These are phyloP conservation scores for Kwoniella dendrophila DNA, from an alignment of 768 basidiomycete species.

Conservation along the genomic window DNA sequence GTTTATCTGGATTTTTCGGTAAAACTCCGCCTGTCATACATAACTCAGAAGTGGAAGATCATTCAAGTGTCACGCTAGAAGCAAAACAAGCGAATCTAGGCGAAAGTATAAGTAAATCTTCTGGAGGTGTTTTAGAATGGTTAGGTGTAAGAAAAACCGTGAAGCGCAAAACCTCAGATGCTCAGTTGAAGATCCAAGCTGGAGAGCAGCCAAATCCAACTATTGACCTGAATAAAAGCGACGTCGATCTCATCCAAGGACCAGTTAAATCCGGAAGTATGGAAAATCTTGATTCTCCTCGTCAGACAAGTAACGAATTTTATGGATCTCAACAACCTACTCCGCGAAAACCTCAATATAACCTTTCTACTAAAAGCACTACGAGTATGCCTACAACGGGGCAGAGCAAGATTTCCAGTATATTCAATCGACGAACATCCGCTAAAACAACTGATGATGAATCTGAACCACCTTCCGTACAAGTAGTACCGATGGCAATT, in stretches of 20 bases:
- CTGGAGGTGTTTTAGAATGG: constrained; percentile 43
- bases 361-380: constrained; percentile 13
- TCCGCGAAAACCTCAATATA: constrained; percentile 13
- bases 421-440: constrained; percentile 33
- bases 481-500: constrained; percentile 9
- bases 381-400: constrained; percentile 19
- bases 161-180: constrained; percentile 35
- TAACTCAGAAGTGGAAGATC: not conserved
- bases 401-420: constrained; percentile 6
- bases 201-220: constrained; percentile 4
- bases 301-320: not conserved
- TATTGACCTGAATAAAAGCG: not conserved
- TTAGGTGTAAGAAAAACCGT: constrained; percentile 40
- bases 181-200: constrained; percentile 9
- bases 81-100: not conserved
- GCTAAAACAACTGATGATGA: constrained; percentile 16
- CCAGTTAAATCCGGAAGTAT: too few species aligned
- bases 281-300: constrained; percentile 3
- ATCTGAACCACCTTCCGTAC: not conserved
- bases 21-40: constrained; percentile 15
- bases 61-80: not conserved
- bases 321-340: constrained; percentile 5
- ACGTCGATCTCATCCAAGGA: not conserved
- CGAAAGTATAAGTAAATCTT: constrained; percentile 18
- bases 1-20: constrained; percentile 44